Conservation (phyloP, 257 asterid species). For the Pogostemon cablin region DNA sequence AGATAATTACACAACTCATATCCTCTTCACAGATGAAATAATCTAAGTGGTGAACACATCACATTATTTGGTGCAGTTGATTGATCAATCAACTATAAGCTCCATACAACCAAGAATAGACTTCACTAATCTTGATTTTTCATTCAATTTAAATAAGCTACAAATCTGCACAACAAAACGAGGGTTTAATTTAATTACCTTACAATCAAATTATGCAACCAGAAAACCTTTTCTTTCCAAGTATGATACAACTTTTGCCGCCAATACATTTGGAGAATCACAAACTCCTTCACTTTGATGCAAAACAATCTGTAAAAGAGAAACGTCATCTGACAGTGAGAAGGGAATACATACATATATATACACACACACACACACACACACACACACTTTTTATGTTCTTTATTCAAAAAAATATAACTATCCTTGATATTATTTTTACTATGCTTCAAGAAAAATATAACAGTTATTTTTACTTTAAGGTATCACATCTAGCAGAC, state of each 20-base stretch:
- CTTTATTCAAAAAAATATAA: too few relatives aligned
- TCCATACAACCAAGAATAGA: constrained; percentile 4
- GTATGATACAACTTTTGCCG: constrained; percentile 67
- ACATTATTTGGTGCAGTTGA: constrained; percentile 40
- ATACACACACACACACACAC: too few relatives aligned
- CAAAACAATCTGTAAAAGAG: constrained; percentile 69
- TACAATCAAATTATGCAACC: constrained; percentile 46
- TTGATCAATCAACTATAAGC: constrained; percentile 49
- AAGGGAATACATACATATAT: too few relatives aligned
- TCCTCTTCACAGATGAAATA: not conserved
- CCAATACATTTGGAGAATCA: constrained; percentile 70
- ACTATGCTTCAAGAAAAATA: too few relatives aligned
- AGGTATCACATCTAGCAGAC: too few relatives aligned
- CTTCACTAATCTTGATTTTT: constrained; percentile 12
- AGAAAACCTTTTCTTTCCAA: constrained; percentile 79
- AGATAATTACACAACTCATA: not conserved
- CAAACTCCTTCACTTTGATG: constrained; percentile 58
- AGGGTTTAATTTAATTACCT: constrained; percentile 17
- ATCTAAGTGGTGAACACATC: constrained; percentile 18
- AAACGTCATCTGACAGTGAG: constrained; percentile 14
- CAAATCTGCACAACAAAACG: constrained; percentile 11
- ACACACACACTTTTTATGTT: too few relatives aligned
- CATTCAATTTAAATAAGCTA: constrained; percentile 11
- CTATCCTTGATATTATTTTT: too few relatives aligned
- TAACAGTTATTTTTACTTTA: too few relatives aligned